Conservation (phyloP, 129 eudicot species). For the Centaurea solstitialis region DNA sequence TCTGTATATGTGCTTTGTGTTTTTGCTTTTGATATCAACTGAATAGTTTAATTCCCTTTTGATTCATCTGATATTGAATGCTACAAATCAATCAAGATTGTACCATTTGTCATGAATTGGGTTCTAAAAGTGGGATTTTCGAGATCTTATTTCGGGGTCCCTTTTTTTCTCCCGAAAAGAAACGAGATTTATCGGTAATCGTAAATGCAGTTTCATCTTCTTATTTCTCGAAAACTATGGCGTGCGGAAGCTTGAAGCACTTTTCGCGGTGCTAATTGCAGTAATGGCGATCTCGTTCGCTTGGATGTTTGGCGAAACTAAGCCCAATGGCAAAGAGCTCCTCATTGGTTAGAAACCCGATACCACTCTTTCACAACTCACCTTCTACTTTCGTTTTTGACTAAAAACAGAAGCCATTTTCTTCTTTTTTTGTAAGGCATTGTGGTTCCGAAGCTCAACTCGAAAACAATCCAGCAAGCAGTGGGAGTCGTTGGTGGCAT, state of each 20-base stretch:
- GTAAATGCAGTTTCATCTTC: constrained; percentile 71
- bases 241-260: constrained; percentile 88
- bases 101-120: background rate
- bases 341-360: constrained; percentile 51
- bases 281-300: constrained; percentile 90
- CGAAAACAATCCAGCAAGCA: constrained; percentile 82
- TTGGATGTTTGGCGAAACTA: constrained; percentile 95
- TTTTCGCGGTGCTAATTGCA: constrained; percentile 83
- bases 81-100: background rate
- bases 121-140: background rate
- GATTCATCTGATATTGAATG: background rate
- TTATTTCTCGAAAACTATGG: constrained; percentile 91
- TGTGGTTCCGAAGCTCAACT: constrained; percentile 79
- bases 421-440: constrained; percentile 52
- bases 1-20: background rate
- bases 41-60: background rate
- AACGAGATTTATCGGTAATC: background rate
- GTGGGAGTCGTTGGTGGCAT: constrained; percentile 92
- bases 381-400: background rate
- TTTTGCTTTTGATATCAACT: background rate
- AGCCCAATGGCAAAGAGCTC: constrained; percentile 75
- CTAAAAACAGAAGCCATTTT: background rate
- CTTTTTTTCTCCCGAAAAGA: background rate
- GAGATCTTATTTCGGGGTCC: background rate
- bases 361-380: background rate